A percentile compares a stretch with the other conserved stretches of the same genome.
Conservation (phyloP, 169 alveolate genomes). For the Cryptosporidium ubiquitum region DNA sequence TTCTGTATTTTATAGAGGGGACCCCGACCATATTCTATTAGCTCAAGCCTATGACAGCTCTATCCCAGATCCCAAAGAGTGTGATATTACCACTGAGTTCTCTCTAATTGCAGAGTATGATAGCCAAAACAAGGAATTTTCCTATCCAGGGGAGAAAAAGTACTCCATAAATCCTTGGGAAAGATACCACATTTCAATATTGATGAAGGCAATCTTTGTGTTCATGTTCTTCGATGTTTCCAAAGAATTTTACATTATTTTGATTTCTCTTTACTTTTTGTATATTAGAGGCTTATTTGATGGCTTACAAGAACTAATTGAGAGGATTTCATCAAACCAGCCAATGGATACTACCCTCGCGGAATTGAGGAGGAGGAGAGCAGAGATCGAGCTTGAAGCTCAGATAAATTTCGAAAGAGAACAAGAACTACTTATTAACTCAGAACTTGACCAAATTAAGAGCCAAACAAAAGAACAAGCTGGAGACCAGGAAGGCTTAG, state of each 20-base stretch:
- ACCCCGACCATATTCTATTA: slow-evolving; percentile 9
- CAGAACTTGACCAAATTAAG: not conserved
- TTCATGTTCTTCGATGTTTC: slow-evolving; percentile 68
- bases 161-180: slow-evolving; percentile 69
- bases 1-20: slow-evolving; percentile 33
- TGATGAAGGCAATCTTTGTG: slow-evolving; percentile 49
- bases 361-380: slow-evolving; percentile 62
- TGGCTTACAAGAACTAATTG: slow-evolving; percentile 41
- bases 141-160: slow-evolving; percentile 52
- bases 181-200: slow-evolving; percentile 60
- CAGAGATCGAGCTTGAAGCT: slow-evolving; percentile 28
- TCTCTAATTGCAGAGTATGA: slow-evolving; percentile 55
- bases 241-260: slow-evolving; percentile 36
- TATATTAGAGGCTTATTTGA: slow-evolving; percentile 55
- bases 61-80: not conserved
- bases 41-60: slow-evolving; percentile 41
- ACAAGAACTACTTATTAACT: not conserved
- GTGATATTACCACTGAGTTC: slow-evolving; percentile 50
- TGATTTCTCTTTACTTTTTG: slow-evolving; percentile 40
- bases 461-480: not conserved
- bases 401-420: not conserved
- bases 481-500: not conserved
- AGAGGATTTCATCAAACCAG: slow-evolving; percentile 38
- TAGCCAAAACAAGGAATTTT: slow-evolving; percentile 5
- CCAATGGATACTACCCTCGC: slow-evolving; percentile 69